These are phyloP conservation scores for Collybiopsis luxurians DNA, from an alignment of 768 basidiomycete genomes.

Conservation along the genomic window DNA sequence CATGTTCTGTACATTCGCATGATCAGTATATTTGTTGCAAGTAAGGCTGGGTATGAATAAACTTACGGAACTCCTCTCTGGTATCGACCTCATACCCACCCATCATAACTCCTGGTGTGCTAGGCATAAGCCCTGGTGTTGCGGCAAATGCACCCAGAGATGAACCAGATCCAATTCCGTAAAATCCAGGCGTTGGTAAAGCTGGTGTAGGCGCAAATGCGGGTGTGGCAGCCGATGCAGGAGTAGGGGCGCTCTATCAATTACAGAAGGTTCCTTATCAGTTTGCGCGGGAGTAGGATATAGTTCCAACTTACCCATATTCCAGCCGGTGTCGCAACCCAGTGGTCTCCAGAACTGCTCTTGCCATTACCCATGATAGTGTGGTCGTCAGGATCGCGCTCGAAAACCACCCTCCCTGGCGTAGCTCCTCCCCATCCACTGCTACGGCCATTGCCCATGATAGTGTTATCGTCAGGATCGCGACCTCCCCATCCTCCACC, in stretches of 20 bases:
- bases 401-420: constrained; percentile 13
- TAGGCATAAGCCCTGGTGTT: constrained; percentile 29
- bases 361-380: neutral
- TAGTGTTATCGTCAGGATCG: neutral
- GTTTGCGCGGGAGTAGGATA: too few species aligned
- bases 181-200: neutral
- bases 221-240: constrained; percentile 42
- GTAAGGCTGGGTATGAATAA: neutral
- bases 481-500: constrained; percentile 14
- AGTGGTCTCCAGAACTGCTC: neutral
- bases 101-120: neutral
- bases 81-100: constrained; percentile 12
- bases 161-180: constrained; percentile 37
- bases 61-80: constrained; percentile 24
- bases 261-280: constrained; percentile 8
- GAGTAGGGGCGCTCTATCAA: constrained; percentile 18
- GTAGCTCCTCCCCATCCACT: neutral
- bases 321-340: neutral
- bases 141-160: constrained; percentile 22
- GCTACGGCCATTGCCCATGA: too few species aligned
- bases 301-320: constrained; percentile 23
- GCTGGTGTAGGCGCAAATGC: constrained; percentile 35
- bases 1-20: constrained; percentile 23
- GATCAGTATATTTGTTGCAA: constrained; percentile 4
- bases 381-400: too few species aligned